A percentile compares a stretch with the other conserved stretches of the same genome.
phyloP scores from a whole-genome alignment of 306 rosid genomes.

The Datisca glomerata region DNA sequence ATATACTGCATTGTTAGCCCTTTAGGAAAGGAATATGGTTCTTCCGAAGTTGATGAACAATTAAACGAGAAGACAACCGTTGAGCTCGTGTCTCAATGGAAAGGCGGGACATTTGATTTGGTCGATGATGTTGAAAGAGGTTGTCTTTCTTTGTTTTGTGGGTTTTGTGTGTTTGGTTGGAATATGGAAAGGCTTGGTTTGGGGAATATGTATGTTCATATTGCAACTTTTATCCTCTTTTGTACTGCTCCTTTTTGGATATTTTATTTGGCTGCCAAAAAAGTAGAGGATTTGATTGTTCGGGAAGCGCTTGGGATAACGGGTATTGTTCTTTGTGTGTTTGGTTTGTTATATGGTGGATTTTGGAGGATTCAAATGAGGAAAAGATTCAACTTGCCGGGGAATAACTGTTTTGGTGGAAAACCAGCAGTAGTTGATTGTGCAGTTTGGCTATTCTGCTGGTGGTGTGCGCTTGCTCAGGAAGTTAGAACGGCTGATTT shows the following conservation, averaged over 20 bases:
- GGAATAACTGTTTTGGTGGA: slow-evolving; percentile 25
- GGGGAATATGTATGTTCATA: slow-evolving; percentile 42
- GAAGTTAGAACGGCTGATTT: slow-evolving; percentile 39
- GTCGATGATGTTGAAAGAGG: slow-evolving; percentile 22
- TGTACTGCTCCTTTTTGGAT: slow-evolving; percentile 44
- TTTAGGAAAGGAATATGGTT: slow-evolving; percentile 38
- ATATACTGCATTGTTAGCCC: slow-evolving; percentile 34
- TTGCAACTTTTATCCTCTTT: slow-evolving; percentile 31
- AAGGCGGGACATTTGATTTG: slow-evolving; percentile 34
- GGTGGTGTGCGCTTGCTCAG: slow-evolving; percentile 54
- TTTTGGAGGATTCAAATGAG: slow-evolving; percentile 55
- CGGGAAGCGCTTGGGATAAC: slow-evolving; percentile 19
- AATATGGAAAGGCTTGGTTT: slow-evolving; percentile 42
- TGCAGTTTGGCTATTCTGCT: slow-evolving; percentile 41
- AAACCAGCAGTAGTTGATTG: slow-evolving; percentile 33
- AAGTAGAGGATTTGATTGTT: slow-evolving; percentile 24
- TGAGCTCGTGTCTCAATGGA: slow-evolving; percentile 37
- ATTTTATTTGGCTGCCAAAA: slow-evolving; percentile 31
- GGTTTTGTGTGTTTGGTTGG: slow-evolving; percentile 38
- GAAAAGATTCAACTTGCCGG: slow-evolving; percentile 30
- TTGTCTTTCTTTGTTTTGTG: slow-evolving; percentile 24
- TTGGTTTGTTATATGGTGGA: slow-evolving; percentile 48
- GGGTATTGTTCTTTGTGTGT: slow-evolving; percentile 27
- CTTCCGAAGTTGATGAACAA: slow-evolving; percentile 23
- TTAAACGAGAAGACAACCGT: slow-evolving; percentile 19